These are phyloP conservation scores for Tetrapisispora nanseiensis DNA, from an alignment of 805 yeast species.

Conservation along the genomic window DNA sequence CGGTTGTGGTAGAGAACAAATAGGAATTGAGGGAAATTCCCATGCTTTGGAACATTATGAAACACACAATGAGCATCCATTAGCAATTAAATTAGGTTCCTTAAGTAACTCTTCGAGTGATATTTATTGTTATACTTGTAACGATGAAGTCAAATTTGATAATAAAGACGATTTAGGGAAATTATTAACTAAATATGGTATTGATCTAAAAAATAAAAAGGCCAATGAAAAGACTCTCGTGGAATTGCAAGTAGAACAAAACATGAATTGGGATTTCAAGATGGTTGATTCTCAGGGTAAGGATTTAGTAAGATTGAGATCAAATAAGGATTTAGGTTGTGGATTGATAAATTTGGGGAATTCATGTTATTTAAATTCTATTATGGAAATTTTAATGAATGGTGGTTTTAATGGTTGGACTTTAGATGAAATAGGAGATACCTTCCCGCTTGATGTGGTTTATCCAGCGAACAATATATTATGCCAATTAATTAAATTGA, in stretches of 20 bases:
- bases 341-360: conserved; percentile 89
- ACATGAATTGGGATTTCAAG: conserved; percentile 85
- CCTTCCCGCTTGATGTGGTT: conserved; percentile 31
- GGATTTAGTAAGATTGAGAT: conserved; percentile 42
- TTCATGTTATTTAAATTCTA: conserved; percentile 82
- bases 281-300: conserved; percentile 66
- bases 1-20: conserved; percentile 93
- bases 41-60: conserved; percentile 77
- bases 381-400: conserved; percentile 58
- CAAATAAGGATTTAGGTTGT: conserved; percentile 42
- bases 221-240: conserved; percentile 84
- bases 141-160: conserved; percentile 75
- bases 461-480: conserved; percentile 56
- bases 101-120: conserved; percentile 66
- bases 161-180: conserved; percentile 18
- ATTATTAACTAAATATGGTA: conserved; percentile 46
- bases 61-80: conserved; percentile 45
- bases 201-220: conserved; percentile 42
- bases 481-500: conserved; percentile 70
- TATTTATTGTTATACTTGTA: conserved; percentile 78
- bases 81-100: conserved; percentile 88
- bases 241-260: conserved; percentile 88
- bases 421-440: conserved; percentile 29
- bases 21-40: conserved; percentile 88
- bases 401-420: conserved; percentile 29